These are phyloP conservation scores for Crithidia acanthocephali DNA, from an alignment of 208 protist genomes.

Conservation along the genomic window DNA sequence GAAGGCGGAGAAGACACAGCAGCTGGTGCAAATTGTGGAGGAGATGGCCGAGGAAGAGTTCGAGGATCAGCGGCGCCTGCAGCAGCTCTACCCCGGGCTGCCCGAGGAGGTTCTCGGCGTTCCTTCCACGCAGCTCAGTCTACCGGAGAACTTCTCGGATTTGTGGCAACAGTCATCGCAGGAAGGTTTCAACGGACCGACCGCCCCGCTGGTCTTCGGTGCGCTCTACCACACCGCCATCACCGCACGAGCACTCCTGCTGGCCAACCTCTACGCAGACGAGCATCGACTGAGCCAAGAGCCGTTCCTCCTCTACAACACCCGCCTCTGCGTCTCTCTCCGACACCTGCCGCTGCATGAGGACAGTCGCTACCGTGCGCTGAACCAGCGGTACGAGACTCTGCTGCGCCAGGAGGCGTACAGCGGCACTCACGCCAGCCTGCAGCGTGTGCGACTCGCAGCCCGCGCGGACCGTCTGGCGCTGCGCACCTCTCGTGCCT, in stretches of 20 bases:
- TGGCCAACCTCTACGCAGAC: constrained; percentile 33
- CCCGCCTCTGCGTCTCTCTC: constrained; percentile 48
- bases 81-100: constrained; percentile 10
- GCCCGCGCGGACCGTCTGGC: constrained; percentile 46
- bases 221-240: constrained; percentile 15
- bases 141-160: constrained; percentile 14
- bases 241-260: constrained; percentile 7
- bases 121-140: constrained; percentile 17
- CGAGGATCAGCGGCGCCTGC: constrained; percentile 9
- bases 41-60: constrained; percentile 19
- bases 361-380: constrained; percentile 33
- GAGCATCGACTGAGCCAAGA: constrained; percentile 33
- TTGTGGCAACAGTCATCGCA: constrained; percentile 9
- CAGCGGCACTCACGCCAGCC: neutral
- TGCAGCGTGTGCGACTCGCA: constrained; percentile 35
- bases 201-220: neutral
- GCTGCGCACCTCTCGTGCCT: constrained; percentile 18
- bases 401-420: neutral
- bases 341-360: constrained; percentile 42
- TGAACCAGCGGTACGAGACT: constrained; percentile 10
- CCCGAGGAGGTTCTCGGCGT: constrained; percentile 17
- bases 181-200: constrained; percentile 3
- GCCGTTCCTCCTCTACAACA: constrained; percentile 52
- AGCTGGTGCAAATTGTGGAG: constrained; percentile 8
- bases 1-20: neutral